A percentile compares a stretch with the other conserved stretches of the same genome.
phyloP scores from a whole-genome alignment of 169 alveolate species.

The Plasmodium fragile region DNA sequence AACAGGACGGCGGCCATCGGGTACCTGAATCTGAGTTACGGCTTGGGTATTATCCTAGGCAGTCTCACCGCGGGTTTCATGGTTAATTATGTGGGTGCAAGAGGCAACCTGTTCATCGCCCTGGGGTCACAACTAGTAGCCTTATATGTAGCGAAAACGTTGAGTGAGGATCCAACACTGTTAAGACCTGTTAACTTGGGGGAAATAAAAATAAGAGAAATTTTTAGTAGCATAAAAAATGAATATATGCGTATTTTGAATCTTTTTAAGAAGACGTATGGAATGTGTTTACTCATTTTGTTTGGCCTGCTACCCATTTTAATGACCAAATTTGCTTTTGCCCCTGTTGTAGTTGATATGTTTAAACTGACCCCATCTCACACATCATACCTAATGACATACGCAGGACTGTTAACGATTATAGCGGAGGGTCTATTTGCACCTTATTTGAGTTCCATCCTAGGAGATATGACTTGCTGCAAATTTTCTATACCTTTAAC shows the following conservation, averaged over 20 bases:
- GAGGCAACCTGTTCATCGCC: constrained; percentile 57
- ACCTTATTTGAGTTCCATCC: constrained; percentile 41
- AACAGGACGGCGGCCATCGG: constrained; percentile 64
- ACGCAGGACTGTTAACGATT: constrained; percentile 58
- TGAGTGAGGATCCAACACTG: constrained; percentile 47
- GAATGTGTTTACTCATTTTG: constrained; percentile 52
- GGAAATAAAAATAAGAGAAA: constrained; percentile 19
- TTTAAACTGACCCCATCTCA: constrained; percentile 69
- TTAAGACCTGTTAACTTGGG: constrained; percentile 7
- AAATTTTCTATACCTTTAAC: constrained; percentile 56
- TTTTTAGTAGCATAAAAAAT: constrained; percentile 14
- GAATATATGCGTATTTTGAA: constrained; percentile 38
- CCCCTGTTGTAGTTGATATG: constrained; percentile 70
- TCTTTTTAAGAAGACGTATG: constrained; percentile 52
- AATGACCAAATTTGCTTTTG: constrained; percentile 68
- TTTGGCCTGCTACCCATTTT: constrained; percentile 62
- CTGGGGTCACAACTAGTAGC: constrained; percentile 39
- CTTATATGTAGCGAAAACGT: constrained; percentile 28
- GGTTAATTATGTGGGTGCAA: constrained; percentile 43
- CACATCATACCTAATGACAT: constrained; percentile 63
- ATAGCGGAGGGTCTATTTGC: constrained; percentile 64
- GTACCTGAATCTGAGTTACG: constrained; percentile 53
- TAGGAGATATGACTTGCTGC: constrained; percentile 66
- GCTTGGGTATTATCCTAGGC: constrained; percentile 43
- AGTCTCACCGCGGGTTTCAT: constrained; percentile 45